Base-by-base conservation (phyloP, 2,329 filamentous ascomycete species). In the Plectosphaerella cucumerina region DNA sequence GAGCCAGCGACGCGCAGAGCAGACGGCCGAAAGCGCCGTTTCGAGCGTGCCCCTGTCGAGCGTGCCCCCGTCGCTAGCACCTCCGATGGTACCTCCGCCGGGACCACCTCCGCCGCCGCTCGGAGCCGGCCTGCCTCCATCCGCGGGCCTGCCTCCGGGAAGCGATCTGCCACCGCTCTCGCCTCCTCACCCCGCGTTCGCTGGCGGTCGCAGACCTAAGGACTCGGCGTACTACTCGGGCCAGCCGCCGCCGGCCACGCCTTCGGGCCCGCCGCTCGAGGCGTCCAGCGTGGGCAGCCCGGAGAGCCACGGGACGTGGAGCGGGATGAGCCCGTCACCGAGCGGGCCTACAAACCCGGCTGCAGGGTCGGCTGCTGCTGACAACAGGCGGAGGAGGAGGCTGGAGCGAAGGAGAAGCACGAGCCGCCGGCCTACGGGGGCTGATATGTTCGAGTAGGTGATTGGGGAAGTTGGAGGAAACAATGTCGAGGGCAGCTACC, bases 161-260 rank as follows among this genome's bases (percentile, higher is more conserved):
- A 50, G 67, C 17, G 59, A 61, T n/a, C 60, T 75, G n/a, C 65
- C 66, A 8, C 70, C 76, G 5, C 62, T 84, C 2, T 75, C 74
- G 11, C 81, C 81, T 2, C 81, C 82, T 0, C 75, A 78, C 50
- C 79, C 82, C 10, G 71, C 78, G 6, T 83, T 81, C 59, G 78
- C 80, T 5, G 74, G 73, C 1, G 69, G 71, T 52, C 72, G 74
- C 59, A 70, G 65, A 11, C 64, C 66, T 2, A 85, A 84, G 59
- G 82, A 86, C 60, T 82, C 80, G 43, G 79, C 80, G 9, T 85
- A 85, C 59, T 85, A 82, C 60, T 82, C 80, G 3, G 79, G 78
- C 6, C 67, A 70, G 53, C 67, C 73, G 15, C 69, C 72, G n/a
- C 72, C 70, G 1, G 56, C 57, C 23, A 60, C 62, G 8, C 68